Conservation (phyloP, 768 basidiomycete species). For the Boletales sp. region DNA sequence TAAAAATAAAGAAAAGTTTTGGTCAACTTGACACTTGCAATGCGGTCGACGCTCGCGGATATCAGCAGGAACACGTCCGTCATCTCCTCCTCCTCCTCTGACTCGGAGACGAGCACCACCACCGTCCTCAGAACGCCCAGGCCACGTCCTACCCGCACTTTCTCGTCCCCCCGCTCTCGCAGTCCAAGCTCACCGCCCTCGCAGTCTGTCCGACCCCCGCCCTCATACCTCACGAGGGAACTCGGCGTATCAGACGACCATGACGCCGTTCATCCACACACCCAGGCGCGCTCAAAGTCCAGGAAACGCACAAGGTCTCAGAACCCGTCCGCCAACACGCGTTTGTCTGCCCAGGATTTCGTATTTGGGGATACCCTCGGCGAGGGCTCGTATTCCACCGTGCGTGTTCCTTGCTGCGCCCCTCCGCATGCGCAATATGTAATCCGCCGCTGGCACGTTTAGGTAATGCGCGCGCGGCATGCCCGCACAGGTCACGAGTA, state of each 20-base stretch:
- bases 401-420: conserved; percentile 33
- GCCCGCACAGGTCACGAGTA: conserved; percentile 58
- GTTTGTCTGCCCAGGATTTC: conserved; percentile 58
- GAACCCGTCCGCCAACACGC: conserved; percentile 45
- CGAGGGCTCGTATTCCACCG: conserved; percentile 81
- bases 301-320: conserved; percentile 37
- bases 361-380: conserved; percentile 71
- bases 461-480: conserved; percentile 60
- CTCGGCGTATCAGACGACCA: conserved; percentile 39
- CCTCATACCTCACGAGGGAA: conserved; percentile 58
- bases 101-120: conserved; percentile 45
- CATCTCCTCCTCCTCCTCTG: conserved; percentile 58
- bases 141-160: conserved; percentile 56
- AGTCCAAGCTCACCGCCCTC: conserved; percentile 45
- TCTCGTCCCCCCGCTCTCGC: conserved; percentile 58
- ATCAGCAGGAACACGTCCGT: conserved; percentile 76
- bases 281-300: conserved; percentile 38
- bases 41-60: conserved; percentile 59
- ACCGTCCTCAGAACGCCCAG: conserved; percentile 41
- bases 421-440: conserved; percentile 4
- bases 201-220: conserved; percentile 37
- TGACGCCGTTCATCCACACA: conserved; percentile 9
- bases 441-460: conserved; percentile 1
- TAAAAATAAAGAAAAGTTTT: too few relatives aligned
- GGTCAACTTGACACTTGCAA: too few relatives aligned